Conservation (phyloP, 2,329 filamentous ascomycete species). For the Aspergillus oerlinghausenensis region DNA sequence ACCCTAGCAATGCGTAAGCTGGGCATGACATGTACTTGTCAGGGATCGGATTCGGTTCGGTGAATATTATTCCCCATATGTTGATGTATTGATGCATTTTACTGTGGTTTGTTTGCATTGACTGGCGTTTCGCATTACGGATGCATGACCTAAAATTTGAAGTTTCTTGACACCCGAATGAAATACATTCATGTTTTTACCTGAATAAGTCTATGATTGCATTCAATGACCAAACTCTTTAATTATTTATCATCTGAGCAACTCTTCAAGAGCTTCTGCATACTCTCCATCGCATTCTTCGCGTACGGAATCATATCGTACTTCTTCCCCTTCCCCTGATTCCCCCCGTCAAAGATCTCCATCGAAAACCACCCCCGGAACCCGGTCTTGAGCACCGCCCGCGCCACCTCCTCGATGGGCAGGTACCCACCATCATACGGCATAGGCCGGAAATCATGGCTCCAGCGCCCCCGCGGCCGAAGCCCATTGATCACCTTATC, state of each 20-base stretch:
- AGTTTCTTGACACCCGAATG: neutral
- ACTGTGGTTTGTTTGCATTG: neutral
- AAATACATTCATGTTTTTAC: neutral
- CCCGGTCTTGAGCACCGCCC: constrained; percentile 63
- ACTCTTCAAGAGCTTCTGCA: constrained; percentile 43
- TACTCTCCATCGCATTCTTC: constrained; percentile 47
- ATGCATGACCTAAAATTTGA: neutral
- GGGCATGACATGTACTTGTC: neutral
- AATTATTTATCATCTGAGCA: constrained; percentile 18
- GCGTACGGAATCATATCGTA: constrained; percentile 49
- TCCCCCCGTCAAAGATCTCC: constrained; percentile 64
- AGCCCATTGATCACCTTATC: constrained; percentile 51
- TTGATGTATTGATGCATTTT: constrained; percentile 12
- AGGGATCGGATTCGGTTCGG: neutral
- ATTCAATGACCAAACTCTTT: neutral
- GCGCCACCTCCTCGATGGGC: constrained; percentile 60
- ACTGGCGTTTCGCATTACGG: neutral
- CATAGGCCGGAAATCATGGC: constrained; percentile 64
- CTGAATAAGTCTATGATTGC: constrained; percentile 13
- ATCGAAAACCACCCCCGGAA: constrained; percentile 64
- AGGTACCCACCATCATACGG: constrained; percentile 69
- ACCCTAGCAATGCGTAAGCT: constrained; percentile 66
- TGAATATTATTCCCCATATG: constrained; percentile 12
- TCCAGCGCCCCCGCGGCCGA: constrained; percentile 63
- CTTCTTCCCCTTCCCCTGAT: constrained; percentile 50